Conservation (phyloP, 805 yeast genomes). For the Geotrichum ghanense region DNA sequence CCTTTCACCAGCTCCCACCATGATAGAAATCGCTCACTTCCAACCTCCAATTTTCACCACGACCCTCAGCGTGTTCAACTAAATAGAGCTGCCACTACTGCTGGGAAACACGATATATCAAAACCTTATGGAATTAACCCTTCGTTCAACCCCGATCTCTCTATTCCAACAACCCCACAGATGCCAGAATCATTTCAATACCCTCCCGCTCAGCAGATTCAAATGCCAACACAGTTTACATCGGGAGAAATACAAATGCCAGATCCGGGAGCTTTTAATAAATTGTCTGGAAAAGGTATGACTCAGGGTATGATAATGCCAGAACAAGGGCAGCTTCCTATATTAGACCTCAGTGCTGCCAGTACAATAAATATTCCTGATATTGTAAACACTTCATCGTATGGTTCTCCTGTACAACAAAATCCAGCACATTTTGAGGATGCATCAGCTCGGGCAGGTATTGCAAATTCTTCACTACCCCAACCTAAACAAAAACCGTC, state of each 20-base stretch:
- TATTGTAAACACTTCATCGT: neutral
- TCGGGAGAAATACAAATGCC: constrained; percentile 1
- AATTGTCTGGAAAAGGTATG: neutral
- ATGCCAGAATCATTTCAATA: neutral
- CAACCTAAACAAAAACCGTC: constrained; percentile 3
- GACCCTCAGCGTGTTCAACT: constrained; percentile 8
- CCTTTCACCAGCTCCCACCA: constrained; percentile 7
- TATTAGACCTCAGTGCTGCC: constrained; percentile 3
- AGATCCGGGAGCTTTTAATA: neutral
- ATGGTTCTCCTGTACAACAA: constrained; percentile 1
- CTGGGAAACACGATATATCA: constrained; percentile 1
- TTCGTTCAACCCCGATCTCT: neutral
- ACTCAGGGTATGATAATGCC: neutral
- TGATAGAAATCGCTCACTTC: constrained; percentile 19
- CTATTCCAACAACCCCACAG: neutral
- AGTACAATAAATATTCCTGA: neutral
- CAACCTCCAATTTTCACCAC: constrained; percentile 8
- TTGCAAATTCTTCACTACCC: constrained; percentile 7
- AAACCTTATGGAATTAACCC: constrained; percentile 4
- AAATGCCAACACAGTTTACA: neutral
- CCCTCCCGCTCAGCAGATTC: constrained; percentile 1
- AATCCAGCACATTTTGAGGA: constrained; percentile 4
- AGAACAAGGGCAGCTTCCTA: neutral
- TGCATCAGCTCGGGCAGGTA: constrained; percentile 4
- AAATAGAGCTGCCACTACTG: constrained; percentile 3